Conservation (phyloP, 495 filamentous ascomycete genomes). For the Trichocladium antarcticum region DNA sequence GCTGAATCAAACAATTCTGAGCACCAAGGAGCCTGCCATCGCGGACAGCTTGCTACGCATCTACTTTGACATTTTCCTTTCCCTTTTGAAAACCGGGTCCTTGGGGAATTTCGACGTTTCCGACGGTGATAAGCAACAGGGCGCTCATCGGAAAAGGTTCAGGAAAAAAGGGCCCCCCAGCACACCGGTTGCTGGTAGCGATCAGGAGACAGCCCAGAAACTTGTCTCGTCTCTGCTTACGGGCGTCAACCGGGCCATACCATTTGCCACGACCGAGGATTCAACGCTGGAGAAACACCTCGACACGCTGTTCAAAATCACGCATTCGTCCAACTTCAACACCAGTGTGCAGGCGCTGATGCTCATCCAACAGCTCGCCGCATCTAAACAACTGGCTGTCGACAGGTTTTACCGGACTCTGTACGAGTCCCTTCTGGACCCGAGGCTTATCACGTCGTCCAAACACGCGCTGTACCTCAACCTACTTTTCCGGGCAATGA, state of each 20-base stretch:
- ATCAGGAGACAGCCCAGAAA: conserved; percentile 62
- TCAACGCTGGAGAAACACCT: conserved; percentile 74
- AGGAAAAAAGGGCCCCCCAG: conserved; percentile 14
- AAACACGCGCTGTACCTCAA: conserved; percentile 95
- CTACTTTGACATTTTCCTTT: conserved; percentile 79
- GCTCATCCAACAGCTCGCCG: conserved; percentile 85
- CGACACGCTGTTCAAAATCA: conserved; percentile 86
- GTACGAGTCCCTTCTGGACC: conserved; percentile 89
- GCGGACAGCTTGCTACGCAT: conserved; percentile 72
- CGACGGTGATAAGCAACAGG: conserved; percentile 17
- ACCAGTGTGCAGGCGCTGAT: conserved; percentile 93
- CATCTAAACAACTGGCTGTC: conserved; percentile 58
- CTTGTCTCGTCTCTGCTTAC: conserved; percentile 81
- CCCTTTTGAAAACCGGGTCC: conserved; percentile 51
- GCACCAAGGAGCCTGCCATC: conserved; percentile 67
- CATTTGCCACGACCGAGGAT: conserved; percentile 74
- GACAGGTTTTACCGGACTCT: conserved; percentile 92
- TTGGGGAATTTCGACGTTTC: conserved; percentile 18
- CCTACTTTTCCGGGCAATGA: conserved; percentile 74
- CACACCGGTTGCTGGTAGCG: conserved; percentile 26
- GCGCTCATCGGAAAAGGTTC: conserved; percentile 5
- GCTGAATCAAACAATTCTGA: conserved; percentile 88
- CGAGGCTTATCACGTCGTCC: conserved; percentile 74
- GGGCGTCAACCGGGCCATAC: conserved; percentile 90
- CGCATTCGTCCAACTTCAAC: conserved; percentile 97